phyloP scores from a whole-genome alignment of 2,329 filamentous ascomycete species.

The Penicillium sp. region DNA sequence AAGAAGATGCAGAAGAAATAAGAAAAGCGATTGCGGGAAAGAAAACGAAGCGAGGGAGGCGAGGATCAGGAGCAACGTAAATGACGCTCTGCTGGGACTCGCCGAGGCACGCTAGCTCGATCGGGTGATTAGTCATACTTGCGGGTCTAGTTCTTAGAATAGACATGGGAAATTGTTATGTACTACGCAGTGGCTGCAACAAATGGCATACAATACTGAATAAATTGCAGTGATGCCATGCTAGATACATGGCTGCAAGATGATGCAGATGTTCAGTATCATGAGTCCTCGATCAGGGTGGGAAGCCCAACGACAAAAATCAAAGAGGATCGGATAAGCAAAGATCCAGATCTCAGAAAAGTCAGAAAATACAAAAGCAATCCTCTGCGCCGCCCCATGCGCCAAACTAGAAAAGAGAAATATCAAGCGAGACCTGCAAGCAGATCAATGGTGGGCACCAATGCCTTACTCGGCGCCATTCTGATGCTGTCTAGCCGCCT shows the following conservation, averaged over 20 bases:
- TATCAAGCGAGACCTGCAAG: not conserved
- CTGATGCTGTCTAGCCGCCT: conserved; percentile 51
- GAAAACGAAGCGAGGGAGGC: conserved; percentile 22
- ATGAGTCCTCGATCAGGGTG: conserved; percentile 6
- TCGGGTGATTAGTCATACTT: conserved; percentile 18
- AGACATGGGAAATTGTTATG: not conserved
- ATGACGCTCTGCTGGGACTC: conserved; percentile 30
- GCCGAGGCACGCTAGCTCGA: conserved; percentile 25
- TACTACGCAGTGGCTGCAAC: too few relatives aligned
- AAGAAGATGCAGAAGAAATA: conserved; percentile 17
- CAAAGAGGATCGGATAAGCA: not conserved
- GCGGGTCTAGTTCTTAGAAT: too few relatives aligned
- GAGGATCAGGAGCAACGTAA: conserved; percentile 26
- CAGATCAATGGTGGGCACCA: not conserved
- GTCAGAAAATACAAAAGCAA: conserved; percentile 4
- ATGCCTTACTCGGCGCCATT: conserved; percentile 18
- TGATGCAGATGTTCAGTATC: conserved; percentile 8
- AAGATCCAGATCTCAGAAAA: not conserved
- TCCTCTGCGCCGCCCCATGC: conserved; percentile 19
- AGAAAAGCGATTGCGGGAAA: conserved; percentile 20
- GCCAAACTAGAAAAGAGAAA: conserved; percentile 9
- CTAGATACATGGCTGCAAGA: conserved; percentile 3
- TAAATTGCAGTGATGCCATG: conserved; percentile 1
- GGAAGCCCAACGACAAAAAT: conserved; percentile 2
- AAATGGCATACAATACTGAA: not conserved